Base-by-base conservation (phyloP, 768 basidiomycete species). In the Leccinum truebloodii region DNA sequence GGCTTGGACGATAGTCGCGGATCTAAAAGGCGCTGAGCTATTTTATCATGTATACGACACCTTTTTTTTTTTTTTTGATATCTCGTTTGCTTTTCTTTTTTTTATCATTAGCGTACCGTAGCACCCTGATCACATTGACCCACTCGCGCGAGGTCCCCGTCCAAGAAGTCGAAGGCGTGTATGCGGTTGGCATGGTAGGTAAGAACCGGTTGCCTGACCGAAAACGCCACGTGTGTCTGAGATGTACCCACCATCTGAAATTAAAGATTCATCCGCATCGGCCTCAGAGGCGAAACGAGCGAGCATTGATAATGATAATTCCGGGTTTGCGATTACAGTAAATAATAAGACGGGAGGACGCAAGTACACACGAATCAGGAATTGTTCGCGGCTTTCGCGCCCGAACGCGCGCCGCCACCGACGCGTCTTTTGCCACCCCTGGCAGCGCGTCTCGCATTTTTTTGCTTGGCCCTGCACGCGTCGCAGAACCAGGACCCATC, bases 401-500 rank as follows among this genome's bases (percentile, higher is more conserved):
- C 65, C 3, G 75, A 72, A 49, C 73, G 73, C 8, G 69, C 65
- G 14, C 73, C 69, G 30, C 69, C 67, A n/a, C 73, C 73, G n/a
- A 77, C 68, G 44, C 83, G 80, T 68, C 82, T 86, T 35, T 81
- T 85, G 34, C 81, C 83, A 48, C 86, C 79, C 52, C 78, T 79
- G 16, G 80, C 72, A 46, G 83, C 78, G 62, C 84, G 85, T 35
- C 75, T 79, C 52, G 77, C 78, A 59, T 76, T 76, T 59, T 84
- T 75, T 64, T 73, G 83, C 70, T 85, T 89, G 46, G 70, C 74
- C 59, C 77, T 80, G 67, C 92, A 94, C 3, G 76, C 74, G 1
- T 89, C 85, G 71, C 92, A 94, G 69, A 81, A 90, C 92, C 92
- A 94, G 26, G 77, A 79, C 1, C 89, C 90, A 2, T 85, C 83